Evolutionary conservation across 2,329 filamentous ascomycete species (phyloP), one percentile per base, ranked within the genome.

Genomic region (Bipolaris oryzae): DNA sequence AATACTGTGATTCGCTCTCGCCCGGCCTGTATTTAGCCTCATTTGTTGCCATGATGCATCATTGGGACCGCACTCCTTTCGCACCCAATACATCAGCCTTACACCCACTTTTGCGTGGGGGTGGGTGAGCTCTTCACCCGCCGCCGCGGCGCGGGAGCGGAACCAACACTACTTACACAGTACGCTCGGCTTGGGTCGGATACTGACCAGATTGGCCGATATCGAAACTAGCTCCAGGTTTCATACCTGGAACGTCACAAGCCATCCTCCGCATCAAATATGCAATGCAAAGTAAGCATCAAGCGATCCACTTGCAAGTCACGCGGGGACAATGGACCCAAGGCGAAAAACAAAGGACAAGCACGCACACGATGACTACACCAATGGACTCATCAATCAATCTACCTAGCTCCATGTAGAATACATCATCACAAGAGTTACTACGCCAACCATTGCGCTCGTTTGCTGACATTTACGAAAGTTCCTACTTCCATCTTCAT

Each of bases 21-120:
- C 18, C 54, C 49, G 37, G 21, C n/a, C 33, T 15, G 49, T 43
- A 25, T 42, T 28, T 43, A 38, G 44, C 42, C 42, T 21, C 37
- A 39, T 28, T 21, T 33, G 44, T 21, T n/a, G 20, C 33, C 6
- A 35, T 37, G 25, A 28, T 28, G 25, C 25, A 28, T 9, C 25
- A 28, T 28, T 28, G 25, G 2, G 18, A 7, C 33, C 23, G 15
- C 15, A 9, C 7, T 16, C 15, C 41, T 43, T 43, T 25, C 23
- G 41, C 41, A 16, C 9, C 7, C 42, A 31, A 44, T 44, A 31
- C 42, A 44, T 18, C 37, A 54, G 31, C 18, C 51, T 53, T 48
- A 41, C 21, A 53, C 25, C n/a, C 38, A 9, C 34, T n/a, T n/a
- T 28, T 47, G 49, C 39, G 20, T 23, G 38, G 38, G 38, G 33